Base-by-base conservation (phyloP, 2,329 filamentous ascomycete genomes). In the Exophiala sp. region DNA sequence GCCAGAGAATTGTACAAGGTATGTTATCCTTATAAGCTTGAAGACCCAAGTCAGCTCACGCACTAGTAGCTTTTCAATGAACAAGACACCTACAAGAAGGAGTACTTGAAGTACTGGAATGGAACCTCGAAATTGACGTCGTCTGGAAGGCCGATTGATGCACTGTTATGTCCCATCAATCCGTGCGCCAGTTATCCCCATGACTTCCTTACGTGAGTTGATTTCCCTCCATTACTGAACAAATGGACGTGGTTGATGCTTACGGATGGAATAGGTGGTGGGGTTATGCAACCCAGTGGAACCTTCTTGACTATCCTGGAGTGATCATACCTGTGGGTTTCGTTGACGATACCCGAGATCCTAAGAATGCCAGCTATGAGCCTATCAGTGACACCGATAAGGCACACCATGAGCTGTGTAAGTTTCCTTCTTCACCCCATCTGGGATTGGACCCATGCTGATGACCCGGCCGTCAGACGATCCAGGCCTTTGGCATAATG, bases 221-320 rank as follows among this genome's bases (percentile, higher is more conserved):
- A 16, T 18, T 16, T 14, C n/a, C n/a, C n/a, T 41, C 39, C 20
- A 2, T 11, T 16, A 8, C 16, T 18, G 1, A 20, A n/a, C 5
- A 20, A 18, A 7, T 29, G 24, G 39, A 11, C 39, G 10, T 12
- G 35, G 14, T 12, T 12, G 5, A 38, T 38, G 39, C 78, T 57
- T 74, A 82, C 57, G 66, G 81, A 58, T 68, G 73, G 54, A 62
- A 85, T 65, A 73, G 68, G 36, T 81, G 81, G 58, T 88, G 84
- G 83, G 78, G 77, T 1, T 88, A 88, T 61, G 86, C 83, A 0
- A 71, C 78, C 0, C 78, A 83, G 57, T 88, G 84, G 83, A 88
- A 88, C 65, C 62, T 87, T 40, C 75, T 88, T 1, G 84, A 88
- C 65, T 87, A 86, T 65, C 82, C 85, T 0, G 78, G 75, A 6